Conservation (phyloP, 2,329 filamentous ascomycete genomes). For the Aspergillus niger region DNA sequence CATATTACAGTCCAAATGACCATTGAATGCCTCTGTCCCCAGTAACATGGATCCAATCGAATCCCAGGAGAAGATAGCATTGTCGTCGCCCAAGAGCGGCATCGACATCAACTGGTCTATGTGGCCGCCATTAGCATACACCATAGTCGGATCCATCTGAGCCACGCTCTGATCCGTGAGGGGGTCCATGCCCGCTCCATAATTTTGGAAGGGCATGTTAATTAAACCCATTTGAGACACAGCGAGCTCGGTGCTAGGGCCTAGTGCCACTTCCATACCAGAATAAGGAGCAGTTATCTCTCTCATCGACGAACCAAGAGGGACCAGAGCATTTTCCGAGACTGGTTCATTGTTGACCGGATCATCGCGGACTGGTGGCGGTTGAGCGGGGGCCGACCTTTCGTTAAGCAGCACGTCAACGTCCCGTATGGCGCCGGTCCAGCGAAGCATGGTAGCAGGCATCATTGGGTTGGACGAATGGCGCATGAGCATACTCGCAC, state of each 20-base stretch:
- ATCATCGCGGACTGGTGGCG: too few relatives aligned
- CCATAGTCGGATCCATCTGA: background rate
- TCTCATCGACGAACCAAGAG: background rate
- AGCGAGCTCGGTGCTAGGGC: background rate
- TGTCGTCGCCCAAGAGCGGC: background rate
- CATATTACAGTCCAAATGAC: background rate
- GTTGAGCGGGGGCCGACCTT: background rate
- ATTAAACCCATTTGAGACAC: background rate
- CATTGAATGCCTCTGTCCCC: background rate
- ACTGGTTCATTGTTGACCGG: too few relatives aligned
- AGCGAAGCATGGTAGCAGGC: background rate
- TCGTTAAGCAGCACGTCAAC: background rate
- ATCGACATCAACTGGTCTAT: background rate
- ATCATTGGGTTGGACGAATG: background rate
- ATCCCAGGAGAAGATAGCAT: background rate
- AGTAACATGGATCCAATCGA: background rate
- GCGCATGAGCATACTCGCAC: background rate
- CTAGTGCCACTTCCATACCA: background rate
- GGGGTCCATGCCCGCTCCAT: background rate
- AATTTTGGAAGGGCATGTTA: too few relatives aligned
- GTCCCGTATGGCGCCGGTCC: background rate
- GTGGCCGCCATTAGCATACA: background rate
- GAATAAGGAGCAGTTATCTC: background rate
- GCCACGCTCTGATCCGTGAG: background rate
- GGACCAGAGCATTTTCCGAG: background rate